Conservation (phyloP, 139 green algal genomes). For the Auxenochlorella pyrenoidosa region DNA sequence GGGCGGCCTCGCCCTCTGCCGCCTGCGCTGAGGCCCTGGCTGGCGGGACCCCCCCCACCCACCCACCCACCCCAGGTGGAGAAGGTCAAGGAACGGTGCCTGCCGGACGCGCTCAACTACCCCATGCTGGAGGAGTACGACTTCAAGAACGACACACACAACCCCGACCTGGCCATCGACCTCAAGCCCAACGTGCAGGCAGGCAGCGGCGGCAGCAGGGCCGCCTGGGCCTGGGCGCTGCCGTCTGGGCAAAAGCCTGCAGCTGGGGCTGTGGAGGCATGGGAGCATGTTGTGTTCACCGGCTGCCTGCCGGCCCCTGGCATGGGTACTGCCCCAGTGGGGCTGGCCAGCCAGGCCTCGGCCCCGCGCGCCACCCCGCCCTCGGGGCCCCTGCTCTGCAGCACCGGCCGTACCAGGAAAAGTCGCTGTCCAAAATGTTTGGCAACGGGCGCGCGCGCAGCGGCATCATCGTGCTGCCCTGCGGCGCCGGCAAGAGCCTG, state of each 20-base stretch:
- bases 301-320: too few relatives aligned
- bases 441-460: constrained; percentile 91
- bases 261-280: not conserved
- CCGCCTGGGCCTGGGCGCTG: too few relatives aligned
- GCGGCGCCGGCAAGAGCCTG: constrained; percentile 96
- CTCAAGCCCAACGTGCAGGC: constrained; percentile 92
- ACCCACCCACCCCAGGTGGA: constrained; percentile 80
- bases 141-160: constrained; percentile 88
- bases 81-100: constrained; percentile 93
- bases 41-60: too few relatives aligned
- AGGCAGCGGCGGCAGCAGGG: too few relatives aligned
- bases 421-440: constrained; percentile 99
- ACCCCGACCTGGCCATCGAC: constrained; percentile 81
- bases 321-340: too few relatives aligned
- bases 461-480: constrained; percentile 98
- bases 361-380: not conserved
- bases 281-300: too few relatives aligned
- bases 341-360: too few relatives aligned
- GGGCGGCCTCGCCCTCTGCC: too few relatives aligned
- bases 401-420: constrained; percentile 77
- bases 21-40: too few relatives aligned
- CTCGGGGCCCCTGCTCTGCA: not conserved
- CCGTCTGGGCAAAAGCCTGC: too few relatives aligned
- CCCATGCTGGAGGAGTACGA: constrained; percentile 99
- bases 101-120: constrained; percentile 92